Evolutionary conservation across 2,329 filamentous ascomycete genomes (phyloP).

Genomic region (Tolypocladium album): DNA sequence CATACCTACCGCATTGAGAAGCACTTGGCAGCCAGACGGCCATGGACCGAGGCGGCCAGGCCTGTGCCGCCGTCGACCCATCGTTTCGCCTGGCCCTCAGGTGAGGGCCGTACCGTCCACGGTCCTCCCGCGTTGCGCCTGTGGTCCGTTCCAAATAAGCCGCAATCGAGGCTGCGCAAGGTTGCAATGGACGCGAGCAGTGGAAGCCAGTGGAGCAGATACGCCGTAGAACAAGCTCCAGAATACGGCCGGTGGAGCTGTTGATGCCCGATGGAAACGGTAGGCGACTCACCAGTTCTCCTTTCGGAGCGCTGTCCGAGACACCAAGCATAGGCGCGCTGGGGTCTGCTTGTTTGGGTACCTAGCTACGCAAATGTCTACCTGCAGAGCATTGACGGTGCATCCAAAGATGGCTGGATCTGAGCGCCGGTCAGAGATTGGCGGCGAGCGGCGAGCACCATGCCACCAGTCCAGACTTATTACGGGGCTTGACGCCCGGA

Average conservation of each 20-base stretch:
- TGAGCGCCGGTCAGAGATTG: not conserved
- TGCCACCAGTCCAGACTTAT: not conserved
- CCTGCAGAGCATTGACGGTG: not conserved
- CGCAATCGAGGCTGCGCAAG: not conserved
- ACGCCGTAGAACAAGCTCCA: not conserved
- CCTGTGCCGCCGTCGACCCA: not conserved
- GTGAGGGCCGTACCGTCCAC: not conserved
- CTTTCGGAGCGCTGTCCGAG: not conserved
- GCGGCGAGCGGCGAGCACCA: not conserved
- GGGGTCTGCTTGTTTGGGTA: too few relatives aligned
- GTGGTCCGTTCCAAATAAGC: not conserved
- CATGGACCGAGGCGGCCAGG: not conserved
- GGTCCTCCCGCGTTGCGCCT: not conserved
- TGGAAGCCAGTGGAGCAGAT: not conserved
- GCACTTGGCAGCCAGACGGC: not conserved
- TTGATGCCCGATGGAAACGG: not conserved
- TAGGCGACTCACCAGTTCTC: not conserved
- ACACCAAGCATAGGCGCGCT: not conserved
- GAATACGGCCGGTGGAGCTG: not conserved
- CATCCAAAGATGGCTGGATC: not conserved
- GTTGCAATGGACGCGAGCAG: not conserved
- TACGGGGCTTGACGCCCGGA: not conserved
- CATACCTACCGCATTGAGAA: not conserved
- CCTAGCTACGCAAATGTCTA: not conserved
- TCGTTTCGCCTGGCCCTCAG: not conserved